Evolutionary conservation across 768 basidiomycete species (phyloP), one percentile per base, ranked within the genome.

Genomic region (Lanmaoa rubissima): DNA sequence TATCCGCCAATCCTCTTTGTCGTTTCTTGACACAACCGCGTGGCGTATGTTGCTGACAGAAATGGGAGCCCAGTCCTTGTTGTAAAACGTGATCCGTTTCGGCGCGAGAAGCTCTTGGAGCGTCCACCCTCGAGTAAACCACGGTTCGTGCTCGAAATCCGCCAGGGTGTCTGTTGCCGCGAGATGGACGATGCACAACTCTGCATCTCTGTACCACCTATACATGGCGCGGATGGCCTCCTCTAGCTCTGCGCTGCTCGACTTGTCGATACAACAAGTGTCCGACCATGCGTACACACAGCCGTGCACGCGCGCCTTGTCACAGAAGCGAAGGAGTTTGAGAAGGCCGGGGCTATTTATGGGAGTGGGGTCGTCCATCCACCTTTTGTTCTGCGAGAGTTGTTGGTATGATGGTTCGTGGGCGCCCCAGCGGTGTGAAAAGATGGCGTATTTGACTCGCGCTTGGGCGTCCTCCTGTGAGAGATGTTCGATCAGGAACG

Each of bases 261-360:
- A 55, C 45, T 61, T 61, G 49, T 61, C 45, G 41, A 61, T 61
- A 28, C 53, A 61, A 26, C 59, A 60, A 1, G 52, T 60, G 28
- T 60, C 59, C 4, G 59, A 60, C 59, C 59, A 61, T 17, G 53
- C 60, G 36, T 60, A 60, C 11, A 36, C 16, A 45, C 59, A 60
- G 19, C 48, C 40, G 31, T 61, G 44, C 44, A 7, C 7, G 43
- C 52, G 42, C n/a, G 38, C 58, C 51, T 49, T 54, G 32, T 60
- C 59, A 19, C 51, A 49, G 34, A 54, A 60, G 13, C 39, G 48
- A 10, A 36, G 39, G 44, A 60, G 48, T 36, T 60, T 61, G 32
- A 32, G 7, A 21, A 47, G 4, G 17, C 58, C 59, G 7, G 53
- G 48, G 12, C n/a, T 41, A 4, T 34, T 26, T 24, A 2, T 17